Percentiles rank a stretch among this genome's conserved stretches.
Conservation (phyloP, 768 basidiomycete genomes). For the Termitomyces titanicus region DNA sequence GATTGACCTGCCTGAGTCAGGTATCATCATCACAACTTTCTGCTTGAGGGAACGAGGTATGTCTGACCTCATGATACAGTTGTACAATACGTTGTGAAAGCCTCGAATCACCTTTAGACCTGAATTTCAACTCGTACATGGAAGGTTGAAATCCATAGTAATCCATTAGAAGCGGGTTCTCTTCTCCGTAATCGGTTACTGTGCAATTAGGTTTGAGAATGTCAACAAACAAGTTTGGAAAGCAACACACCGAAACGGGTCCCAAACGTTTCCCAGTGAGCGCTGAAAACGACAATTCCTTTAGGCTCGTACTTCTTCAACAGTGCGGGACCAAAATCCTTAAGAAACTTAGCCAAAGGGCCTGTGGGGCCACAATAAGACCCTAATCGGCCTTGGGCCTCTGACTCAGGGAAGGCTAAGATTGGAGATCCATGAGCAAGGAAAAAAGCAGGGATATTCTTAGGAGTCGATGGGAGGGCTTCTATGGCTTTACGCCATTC, state of each 20-base stretch:
- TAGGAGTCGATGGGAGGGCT: constrained; percentile 49
- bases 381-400: constrained; percentile 16
- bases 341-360: constrained; percentile 54
- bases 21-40: not conserved
- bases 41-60: not conserved
- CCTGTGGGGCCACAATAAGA: constrained; percentile 45
- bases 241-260: constrained; percentile 51
- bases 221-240: not conserved
- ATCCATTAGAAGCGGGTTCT: constrained; percentile 73
- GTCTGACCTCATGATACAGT: constrained; percentile 47
- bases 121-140: constrained; percentile 63
- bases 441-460: constrained; percentile 73
- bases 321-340: constrained; percentile 60
- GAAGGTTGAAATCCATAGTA: constrained; percentile 65
- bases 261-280: constrained; percentile 71
- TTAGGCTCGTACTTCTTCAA: constrained; percentile 71
- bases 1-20: constrained; percentile 40
- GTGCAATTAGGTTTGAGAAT: not conserved
- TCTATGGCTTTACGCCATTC: constrained; percentile 54
- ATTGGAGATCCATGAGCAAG: constrained; percentile 68
- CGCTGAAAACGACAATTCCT: constrained; percentile 79
- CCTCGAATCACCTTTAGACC: constrained; percentile 56
- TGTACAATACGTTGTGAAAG: constrained; percentile 60
- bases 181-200: constrained; percentile 78
- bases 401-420: constrained; percentile 35